Evolutionary conservation across 2,329 filamentous ascomycete species (phyloP), one percentile per base, ranked within the genome.

Genomic region (Phaeosphaeria sp.): DNA sequence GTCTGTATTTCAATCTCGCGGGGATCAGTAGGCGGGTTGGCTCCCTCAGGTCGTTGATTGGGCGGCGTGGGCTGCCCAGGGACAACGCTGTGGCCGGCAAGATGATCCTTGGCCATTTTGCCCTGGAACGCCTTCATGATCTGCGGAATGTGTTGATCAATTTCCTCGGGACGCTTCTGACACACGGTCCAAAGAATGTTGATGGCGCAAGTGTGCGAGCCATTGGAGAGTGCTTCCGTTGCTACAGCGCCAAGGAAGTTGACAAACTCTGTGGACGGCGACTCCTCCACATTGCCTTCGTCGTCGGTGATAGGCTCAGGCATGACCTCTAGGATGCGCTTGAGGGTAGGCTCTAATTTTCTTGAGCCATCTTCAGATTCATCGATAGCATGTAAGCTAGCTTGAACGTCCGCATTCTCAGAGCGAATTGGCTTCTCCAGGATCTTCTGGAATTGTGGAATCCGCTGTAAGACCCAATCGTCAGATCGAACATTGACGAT

Each of bases 151-250:
- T 99, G 95, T 58, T 91, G 85, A 75, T 99, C 95, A 60, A 99
- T 92, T 63, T 95, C 89, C 15, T 90, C 87, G 1, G 94, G 91
- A 70, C 91, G 93, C 58, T 91, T 89, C 68, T 91, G 87, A 5
- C 92, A 92, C 20, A 99, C 81, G 17, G 92, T 95, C 93, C 93
- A 98, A 17, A 99, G 81, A 22, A 96, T 90, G 73, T 97, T 97
- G 74, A 99, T 90, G 46, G 92, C 93, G 13, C 93, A 92, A 18
- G 93, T 87, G 71, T 96, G 92, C 65, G 93, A 92, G 56, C 85
- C 86, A 52, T 89, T 89, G 6, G 91, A 91, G 65, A 99, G 87
- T 10, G 90, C 90, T 77, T 98, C 95, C 0, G 91, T 94, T 1
- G 93, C 93, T 53, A 94, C 87, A n/a, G 88, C 85, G 18, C 92